Evolutionary conservation across 306 rosid species (phyloP).

Genomic region (Crataegus laevigata): DNA sequence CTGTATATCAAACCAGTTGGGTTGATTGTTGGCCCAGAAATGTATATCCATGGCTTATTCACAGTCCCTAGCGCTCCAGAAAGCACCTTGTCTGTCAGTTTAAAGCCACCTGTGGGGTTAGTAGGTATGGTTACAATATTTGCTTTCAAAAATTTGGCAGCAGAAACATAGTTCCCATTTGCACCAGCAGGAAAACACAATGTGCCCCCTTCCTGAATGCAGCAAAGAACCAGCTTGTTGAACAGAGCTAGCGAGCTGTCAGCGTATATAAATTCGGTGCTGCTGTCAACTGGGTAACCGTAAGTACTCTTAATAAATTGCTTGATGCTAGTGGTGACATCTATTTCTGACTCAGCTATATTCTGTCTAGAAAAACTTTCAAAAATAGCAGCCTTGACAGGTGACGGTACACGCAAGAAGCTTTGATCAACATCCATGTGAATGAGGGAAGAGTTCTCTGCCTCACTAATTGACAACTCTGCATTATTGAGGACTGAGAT

Average conservation of each 20-base stretch:
- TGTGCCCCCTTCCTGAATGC: constrained; percentile 90
- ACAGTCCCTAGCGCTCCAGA: constrained; percentile 44
- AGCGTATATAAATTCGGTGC: constrained; percentile 56
- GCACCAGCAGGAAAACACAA: constrained; percentile 87
- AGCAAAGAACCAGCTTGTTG: constrained; percentile 81
- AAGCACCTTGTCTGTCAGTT: constrained; percentile 60
- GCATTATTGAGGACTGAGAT: constrained; percentile 59
- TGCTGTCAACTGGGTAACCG: constrained; percentile 60
- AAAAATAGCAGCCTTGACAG: constrained; percentile 84
- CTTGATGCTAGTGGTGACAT: constrained; percentile 67
- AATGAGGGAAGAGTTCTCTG: constrained; percentile 47
- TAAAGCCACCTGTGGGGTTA: constrained; percentile 47
- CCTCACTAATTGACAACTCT: constrained; percentile 65
- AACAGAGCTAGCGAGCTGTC: constrained; percentile 76
- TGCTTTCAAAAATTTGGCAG: constrained; percentile 84
- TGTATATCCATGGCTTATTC: constrained; percentile 78
- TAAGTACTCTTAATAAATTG: constrained; percentile 56
- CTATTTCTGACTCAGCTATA: constrained; percentile 76
- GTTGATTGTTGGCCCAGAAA: constrained; percentile 89
- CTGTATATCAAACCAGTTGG: constrained; percentile 85
- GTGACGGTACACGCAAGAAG: constrained; percentile 71
- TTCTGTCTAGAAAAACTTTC: constrained; percentile 97
- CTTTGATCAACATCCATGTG: constrained; percentile 95
- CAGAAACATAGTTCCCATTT: constrained; percentile 78
- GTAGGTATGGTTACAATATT: constrained; percentile 57